Evolutionary conservation across 73 alveolate genomes (phyloP), one percentile per base, ranked within the genome.

Genomic region (Paramecium octaurelia): DNA sequence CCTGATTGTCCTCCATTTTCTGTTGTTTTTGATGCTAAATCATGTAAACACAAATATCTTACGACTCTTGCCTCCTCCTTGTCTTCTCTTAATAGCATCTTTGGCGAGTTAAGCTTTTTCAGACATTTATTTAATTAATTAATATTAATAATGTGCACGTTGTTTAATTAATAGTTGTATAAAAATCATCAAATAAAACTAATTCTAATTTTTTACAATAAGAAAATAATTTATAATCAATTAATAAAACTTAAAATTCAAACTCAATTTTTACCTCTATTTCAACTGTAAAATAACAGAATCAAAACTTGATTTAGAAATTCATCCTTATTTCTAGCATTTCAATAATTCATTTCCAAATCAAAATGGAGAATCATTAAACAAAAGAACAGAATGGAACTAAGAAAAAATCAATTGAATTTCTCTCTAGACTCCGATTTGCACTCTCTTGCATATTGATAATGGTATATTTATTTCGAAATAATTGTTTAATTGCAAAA

Each of bases 51-150:
- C 36, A 73, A 73, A 38, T 9, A 73, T 36, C 87, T 36, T 73
- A 73, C 87, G 87, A 73, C 87, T 73, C 34, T 73, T 73, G 57
- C 87, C 87, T 73, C 87, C 87, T 36, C 87, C 87, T 73, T 35
- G 10, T 73, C 87, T 73, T 73, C 87, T 73, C 16, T 40, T 73
- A 0, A 73, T 73, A 4, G 87, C 87, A 16, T 73, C 87, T 11
- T 38, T 34, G 54, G 59, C 59, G 36, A 36, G 34, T 35, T 73
- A 31, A 16, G 36, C 34, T 73, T 73, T 73, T 35, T 73, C 87
- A 73, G 87, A 34, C 87, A 73, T 73, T 73, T 73, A 29, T 73
- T 73, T 29, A 29, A 12, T 73, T 73, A 73, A 73, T 73, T 73
- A 73, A 36, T 12, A 73, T 40, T 12, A 73, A 73, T 40, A 31